These are phyloP conservation scores for Rhexocercosporidium sp. DNA, from an alignment of 2,329 filamentous ascomycete genomes.

Conservation along the genomic window DNA sequence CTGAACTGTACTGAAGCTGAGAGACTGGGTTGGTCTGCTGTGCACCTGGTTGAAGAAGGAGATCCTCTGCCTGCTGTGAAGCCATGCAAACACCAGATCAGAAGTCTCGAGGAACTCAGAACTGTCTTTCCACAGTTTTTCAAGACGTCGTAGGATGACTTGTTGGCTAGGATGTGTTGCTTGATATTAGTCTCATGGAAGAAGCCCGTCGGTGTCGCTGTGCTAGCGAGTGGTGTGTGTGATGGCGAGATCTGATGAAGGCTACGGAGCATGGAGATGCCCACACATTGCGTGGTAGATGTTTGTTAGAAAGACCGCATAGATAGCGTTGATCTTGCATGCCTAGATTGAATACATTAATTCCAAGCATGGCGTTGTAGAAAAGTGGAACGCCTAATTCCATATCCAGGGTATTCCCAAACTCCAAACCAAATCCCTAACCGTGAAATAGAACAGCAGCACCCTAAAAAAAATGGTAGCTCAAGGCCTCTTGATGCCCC, in stretches of 20 bases:
- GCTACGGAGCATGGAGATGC: not conserved
- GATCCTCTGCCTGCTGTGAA: constrained; percentile 65
- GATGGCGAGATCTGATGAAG: not conserved
- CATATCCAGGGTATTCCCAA: constrained; percentile 24
- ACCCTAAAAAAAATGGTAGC: not conserved
- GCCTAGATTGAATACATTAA: not conserved
- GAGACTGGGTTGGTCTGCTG: constrained; percentile 83
- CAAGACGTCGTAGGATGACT: constrained; percentile 53
- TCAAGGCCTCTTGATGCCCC: constrained; percentile 63
- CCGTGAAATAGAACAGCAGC: not conserved
- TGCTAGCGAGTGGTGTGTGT: not conserved
- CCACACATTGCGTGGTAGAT: not conserved
- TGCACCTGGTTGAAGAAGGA: constrained; percentile 82
- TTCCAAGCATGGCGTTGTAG: not conserved
- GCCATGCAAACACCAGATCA: constrained; percentile 77
- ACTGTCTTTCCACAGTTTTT: constrained; percentile 84
- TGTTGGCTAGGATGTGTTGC: not conserved
- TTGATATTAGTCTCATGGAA: not conserved
- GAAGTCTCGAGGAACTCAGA: constrained; percentile 76
- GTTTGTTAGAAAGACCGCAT: not conserved
- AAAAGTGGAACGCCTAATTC: constrained; percentile 6
- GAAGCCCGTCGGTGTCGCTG: not conserved
- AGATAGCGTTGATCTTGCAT: not conserved
- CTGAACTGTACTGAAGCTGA: constrained; percentile 80
- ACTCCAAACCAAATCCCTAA: constrained; percentile 24